Percentiles rank a stretch among this genome's conserved stretches.
Evolutionary conservation across 495 filamentous ascomycete genomes (phyloP).

Genomic region (Aspergillus asperescens): DNA sequence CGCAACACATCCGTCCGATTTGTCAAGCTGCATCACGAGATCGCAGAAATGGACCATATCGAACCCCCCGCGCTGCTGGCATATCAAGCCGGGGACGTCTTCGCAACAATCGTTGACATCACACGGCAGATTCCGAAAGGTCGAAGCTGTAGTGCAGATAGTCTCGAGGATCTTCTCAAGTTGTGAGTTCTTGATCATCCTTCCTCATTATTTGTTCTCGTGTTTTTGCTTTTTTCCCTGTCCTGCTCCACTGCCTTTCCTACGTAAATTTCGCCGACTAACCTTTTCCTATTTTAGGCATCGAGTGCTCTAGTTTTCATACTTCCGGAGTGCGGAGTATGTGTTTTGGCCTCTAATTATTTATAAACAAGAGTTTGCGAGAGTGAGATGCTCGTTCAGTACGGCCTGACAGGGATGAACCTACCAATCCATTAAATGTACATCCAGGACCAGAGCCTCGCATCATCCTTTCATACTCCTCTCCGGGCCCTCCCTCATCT

Average conservation of each 20-base stretch:
- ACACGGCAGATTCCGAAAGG: conserved; percentile 76
- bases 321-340: not conserved
- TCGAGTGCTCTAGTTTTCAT: not conserved
- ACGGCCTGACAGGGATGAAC: no score
- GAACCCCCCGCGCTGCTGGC: conserved; percentile 84
- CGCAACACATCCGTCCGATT: conserved; percentile 70
- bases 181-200: conserved; percentile 39
- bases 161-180: conserved; percentile 57
- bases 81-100: conserved; percentile 83
- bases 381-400: not conserved
- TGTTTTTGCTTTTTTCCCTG: conserved; percentile 3
- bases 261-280: not conserved
- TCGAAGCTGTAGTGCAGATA: conserved; percentile 52
- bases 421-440: no score
- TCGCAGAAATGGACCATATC: conserved; percentile 91
- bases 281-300: not conserved
- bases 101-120: conserved; percentile 82
- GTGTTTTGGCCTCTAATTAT: not conserved
- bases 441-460: not conserved
- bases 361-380: not conserved
- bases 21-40: conserved; percentile 83
- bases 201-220: not conserved
- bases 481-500: not conserved
- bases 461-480: not conserved
- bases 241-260: not conserved